A percentile compares a stretch with the other conserved stretches of the same genome.
Conservation (phyloP, 1,139 yeast species). For the Kodamaea suecica region DNA sequence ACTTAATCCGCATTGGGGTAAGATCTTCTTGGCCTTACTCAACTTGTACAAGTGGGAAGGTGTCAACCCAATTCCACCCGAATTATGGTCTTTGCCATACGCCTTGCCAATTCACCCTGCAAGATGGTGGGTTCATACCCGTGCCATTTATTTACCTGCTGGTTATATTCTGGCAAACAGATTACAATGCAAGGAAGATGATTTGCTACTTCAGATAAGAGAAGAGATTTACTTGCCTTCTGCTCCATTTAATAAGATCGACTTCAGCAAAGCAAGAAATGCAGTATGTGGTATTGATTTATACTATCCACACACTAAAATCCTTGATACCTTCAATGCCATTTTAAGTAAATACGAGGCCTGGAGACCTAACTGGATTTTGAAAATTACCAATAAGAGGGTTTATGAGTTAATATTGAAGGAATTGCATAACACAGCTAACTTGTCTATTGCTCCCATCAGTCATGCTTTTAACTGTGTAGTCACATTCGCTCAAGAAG, state of each 20-base stretch:
- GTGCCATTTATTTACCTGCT: slow-evolving; percentile 86
- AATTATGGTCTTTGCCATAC: slow-evolving; percentile 86
- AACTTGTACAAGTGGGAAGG: slow-evolving; percentile 93
- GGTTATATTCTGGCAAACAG: slow-evolving; percentile 71
- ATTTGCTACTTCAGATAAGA: slow-evolving; percentile 62
- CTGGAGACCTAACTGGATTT: slow-evolving; percentile 74
- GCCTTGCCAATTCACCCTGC: slow-evolving; percentile 85
- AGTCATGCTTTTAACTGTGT: slow-evolving; percentile 81
- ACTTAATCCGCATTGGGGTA: slow-evolving; percentile 96
- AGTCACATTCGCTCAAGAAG: slow-evolving; percentile 68
- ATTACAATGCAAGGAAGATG: slow-evolving; percentile 58
- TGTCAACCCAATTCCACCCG: slow-evolving; percentile 98
- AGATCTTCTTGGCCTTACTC: slow-evolving; percentile 79
- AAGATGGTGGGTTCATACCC: slow-evolving; percentile 98
- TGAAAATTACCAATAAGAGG: slow-evolving; percentile 47
- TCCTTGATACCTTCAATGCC: slow-evolving; percentile 64
- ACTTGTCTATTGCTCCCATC: slow-evolving; percentile 90
- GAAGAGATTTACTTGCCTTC: slow-evolving; percentile 63
- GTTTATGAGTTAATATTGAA: slow-evolving; percentile 66
- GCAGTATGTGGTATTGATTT: slow-evolving; percentile 89
- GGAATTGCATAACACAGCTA: slow-evolving; percentile 76
- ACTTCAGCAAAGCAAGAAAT: slow-evolving; percentile 71
- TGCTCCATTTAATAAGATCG: slow-evolving; percentile 61
- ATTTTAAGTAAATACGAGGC: slow-evolving; percentile 63
- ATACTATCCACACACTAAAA: slow-evolving; percentile 82